A percentile compares a stretch with the other conserved stretches of the same genome.
Evolutionary conservation across 805 yeast species (phyloP).

Genomic region (Wickerhamiella kurtzmanii): DNA sequence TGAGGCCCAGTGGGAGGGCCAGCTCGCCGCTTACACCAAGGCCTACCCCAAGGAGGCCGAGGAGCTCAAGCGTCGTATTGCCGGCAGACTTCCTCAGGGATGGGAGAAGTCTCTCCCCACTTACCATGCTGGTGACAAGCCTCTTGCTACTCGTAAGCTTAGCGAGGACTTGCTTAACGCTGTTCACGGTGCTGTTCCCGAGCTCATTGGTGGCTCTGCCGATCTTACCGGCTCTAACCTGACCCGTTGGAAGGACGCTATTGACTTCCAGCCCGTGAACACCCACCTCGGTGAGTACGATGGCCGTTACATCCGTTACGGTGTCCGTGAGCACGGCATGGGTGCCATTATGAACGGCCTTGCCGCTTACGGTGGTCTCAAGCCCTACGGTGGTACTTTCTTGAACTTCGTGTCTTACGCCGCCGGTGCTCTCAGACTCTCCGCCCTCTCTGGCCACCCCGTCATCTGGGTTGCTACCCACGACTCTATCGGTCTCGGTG

Average conservation of each 20-base stretch:
- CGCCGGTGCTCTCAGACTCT: slow-evolving; percentile 39
- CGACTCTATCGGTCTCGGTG: slow-evolving; percentile 46
- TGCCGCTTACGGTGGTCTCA: slow-evolving; percentile 73
- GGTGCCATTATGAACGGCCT: slow-evolving; percentile 98
- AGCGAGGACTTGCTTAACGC: slow-evolving; percentile 65
- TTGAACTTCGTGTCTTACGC: slow-evolving; percentile 68
- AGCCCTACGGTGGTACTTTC: slow-evolving; percentile 95
- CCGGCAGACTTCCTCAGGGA: slow-evolving; percentile 62
- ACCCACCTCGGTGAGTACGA: slow-evolving; percentile 70
- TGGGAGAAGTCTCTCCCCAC: slow-evolving; percentile 72
- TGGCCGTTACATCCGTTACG: slow-evolving; percentile 93
- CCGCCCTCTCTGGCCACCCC: slow-evolving; percentile 35
- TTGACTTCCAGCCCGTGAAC: slow-evolving; percentile 83
- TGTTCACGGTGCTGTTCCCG: slow-evolving; percentile 59
- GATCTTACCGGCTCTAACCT: slow-evolving; percentile 95
- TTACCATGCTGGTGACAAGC: slow-evolving; percentile 62
- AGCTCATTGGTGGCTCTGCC: slow-evolving; percentile 94
- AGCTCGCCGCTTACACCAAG: slow-evolving; percentile 45
- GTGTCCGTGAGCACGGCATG: slow-evolving; percentile 99
- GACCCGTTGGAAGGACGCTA: slow-evolving; percentile 73
- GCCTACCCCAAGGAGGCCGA: slow-evolving; percentile 69
- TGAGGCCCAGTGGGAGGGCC: slow-evolving; percentile 63
- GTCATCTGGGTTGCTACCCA: slow-evolving; percentile 43
- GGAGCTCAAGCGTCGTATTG: slow-evolving; percentile 67
- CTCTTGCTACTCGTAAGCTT: slow-evolving; percentile 89